Evolutionary conservation across 2,329 filamentous ascomycete species (phyloP).

Genomic region (Diaporthe humulicola): DNA sequence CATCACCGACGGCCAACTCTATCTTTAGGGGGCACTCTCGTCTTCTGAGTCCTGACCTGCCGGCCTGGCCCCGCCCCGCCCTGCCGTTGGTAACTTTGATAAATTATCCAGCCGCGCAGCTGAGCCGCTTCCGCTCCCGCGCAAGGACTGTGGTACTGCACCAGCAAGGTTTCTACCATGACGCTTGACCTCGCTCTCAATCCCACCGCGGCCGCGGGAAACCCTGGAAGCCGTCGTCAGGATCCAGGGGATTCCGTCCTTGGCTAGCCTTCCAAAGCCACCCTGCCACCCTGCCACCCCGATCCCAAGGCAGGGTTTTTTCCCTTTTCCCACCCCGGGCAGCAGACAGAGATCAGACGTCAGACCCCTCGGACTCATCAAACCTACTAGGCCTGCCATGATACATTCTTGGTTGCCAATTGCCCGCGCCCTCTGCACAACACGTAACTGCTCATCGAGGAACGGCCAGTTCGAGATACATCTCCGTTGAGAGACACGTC

Average conservation of each 20-base stretch:
- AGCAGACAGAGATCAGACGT: conserved; percentile 28
- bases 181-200: conserved; percentile 1
- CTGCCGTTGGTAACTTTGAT: background rate
- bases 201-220: conserved; percentile 11
- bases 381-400: conserved; percentile 28
- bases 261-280: conserved; percentile 20
- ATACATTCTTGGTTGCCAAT: conserved; percentile 27
- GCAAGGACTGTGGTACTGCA: no score
- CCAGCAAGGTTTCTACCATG: conserved; percentile 18
- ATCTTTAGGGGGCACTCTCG: background rate
- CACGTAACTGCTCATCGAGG: conserved; percentile 21
- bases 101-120: background rate
- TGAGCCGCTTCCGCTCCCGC: conserved; percentile 26
- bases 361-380: conserved; percentile 27
- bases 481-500: conserved; percentile 27
- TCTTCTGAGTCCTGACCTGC: conserved; percentile 17
- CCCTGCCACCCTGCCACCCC: background rate
- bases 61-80: background rate
- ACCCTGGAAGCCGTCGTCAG: conserved; percentile 10
- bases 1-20: conserved; percentile 25
- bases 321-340: background rate
- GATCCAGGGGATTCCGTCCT: conserved; percentile 16
- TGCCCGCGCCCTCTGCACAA: background rate
- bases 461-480: conserved; percentile 29
- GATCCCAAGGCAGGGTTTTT: background rate